phyloP scores from a whole-genome alignment of 1,284 basidiomycete genomes.

The Moesziomyces sp. region DNA sequence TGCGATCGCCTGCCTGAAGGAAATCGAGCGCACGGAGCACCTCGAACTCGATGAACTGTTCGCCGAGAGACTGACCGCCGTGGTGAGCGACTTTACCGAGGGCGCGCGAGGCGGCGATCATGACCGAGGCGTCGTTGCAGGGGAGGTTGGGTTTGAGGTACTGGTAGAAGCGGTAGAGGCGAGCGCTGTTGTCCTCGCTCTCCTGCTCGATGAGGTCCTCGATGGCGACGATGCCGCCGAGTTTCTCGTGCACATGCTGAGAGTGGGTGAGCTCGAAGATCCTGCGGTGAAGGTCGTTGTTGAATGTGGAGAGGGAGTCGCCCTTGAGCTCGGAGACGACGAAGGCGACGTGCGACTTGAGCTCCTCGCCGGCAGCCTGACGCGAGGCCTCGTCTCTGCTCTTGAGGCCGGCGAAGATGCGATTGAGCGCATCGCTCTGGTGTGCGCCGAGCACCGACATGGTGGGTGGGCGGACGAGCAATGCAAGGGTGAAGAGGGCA shows the following conservation, averaged over 20 bases:
- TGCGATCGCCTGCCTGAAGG: constrained; percentile 71
- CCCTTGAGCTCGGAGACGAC: constrained; percentile 62
- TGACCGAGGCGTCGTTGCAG: constrained; percentile 83
- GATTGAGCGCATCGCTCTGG: constrained; percentile 59
- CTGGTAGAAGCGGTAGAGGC: constrained; percentile 88
- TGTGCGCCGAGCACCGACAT: constrained; percentile 45
- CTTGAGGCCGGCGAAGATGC: constrained; percentile 61
- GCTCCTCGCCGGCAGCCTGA: constrained; percentile 58
- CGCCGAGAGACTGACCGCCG: constrained; percentile 82
- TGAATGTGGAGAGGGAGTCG: constrained; percentile 60
- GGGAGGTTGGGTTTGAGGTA: constrained; percentile 87
- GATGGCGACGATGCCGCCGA: constrained; percentile 84
- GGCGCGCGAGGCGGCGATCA: constrained; percentile 86
- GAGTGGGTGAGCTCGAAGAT: constrained; percentile 86
- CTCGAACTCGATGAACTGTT: constrained; percentile 86
- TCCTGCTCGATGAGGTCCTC: constrained; percentile 64
- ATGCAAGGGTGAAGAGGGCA: constrained; percentile 4
- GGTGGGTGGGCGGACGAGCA: constrained; percentile 3
- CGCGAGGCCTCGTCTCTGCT: constrained; percentile 55
- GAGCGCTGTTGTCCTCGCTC: constrained; percentile 70
- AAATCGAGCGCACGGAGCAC: constrained; percentile 83
- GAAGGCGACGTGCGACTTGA: constrained; percentile 56
- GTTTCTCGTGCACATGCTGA: constrained; percentile 77
- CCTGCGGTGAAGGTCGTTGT: constrained; percentile 75
- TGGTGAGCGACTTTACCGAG: constrained; percentile 83